These are phyloP conservation scores for Suillus cothurnatus DNA, from an alignment of 768 basidiomycete species.

Conservation along the genomic window DNA sequence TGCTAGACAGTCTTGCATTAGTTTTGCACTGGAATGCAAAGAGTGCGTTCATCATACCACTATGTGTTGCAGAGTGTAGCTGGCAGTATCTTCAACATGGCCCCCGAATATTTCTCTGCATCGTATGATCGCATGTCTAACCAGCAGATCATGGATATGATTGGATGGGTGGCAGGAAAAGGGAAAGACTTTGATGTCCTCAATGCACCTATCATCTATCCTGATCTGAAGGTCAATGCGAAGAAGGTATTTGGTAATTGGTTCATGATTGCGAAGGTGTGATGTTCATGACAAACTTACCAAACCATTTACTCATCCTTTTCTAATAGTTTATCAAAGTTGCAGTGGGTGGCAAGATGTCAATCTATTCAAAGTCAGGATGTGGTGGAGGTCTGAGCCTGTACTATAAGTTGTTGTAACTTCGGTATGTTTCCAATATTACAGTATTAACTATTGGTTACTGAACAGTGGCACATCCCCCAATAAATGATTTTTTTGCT, in stretches of 20 bases:
- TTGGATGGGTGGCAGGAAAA: background rate
- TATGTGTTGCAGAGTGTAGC: background rate
- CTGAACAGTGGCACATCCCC: background rate
- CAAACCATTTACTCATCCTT: background rate
- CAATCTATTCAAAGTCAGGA: conserved; percentile 2
- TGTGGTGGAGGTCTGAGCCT: background rate
- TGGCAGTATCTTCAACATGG: background rate
- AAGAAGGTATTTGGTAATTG: conserved; percentile 10
- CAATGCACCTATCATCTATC: conserved; percentile 5
- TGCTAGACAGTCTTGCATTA: background rate
- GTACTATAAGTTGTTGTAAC: background rate
- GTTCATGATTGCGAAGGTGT: conserved; percentile 2
- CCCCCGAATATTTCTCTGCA: background rate
- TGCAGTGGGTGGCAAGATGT: conserved; percentile 2
- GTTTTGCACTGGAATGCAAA: background rate
- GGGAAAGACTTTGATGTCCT: background rate
- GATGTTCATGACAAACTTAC: background rate
- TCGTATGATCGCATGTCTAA: background rate
- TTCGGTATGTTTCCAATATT: background rate
- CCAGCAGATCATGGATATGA: background rate
- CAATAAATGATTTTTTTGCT: conserved; percentile 4
- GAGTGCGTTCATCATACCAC: background rate
- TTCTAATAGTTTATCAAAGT: conserved; percentile 9
- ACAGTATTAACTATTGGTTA: background rate
- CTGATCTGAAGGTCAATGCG: background rate